phyloP scores from a whole-genome alignment of 2,329 filamentous ascomycete species.

The Boeremia exigua region DNA sequence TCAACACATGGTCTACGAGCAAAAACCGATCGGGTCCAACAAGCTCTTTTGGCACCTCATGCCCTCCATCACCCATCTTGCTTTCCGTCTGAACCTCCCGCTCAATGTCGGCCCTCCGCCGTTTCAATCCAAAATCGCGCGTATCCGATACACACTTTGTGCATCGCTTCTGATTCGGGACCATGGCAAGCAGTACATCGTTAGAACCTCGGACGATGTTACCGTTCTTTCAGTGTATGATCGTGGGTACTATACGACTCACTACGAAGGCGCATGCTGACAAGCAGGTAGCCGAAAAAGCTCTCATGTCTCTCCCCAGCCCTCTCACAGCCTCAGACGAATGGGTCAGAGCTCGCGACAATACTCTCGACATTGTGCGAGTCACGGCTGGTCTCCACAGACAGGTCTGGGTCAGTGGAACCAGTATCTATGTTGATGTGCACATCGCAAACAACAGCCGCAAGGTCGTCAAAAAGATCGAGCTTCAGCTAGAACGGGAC shows the following conservation, averaged over 20 bases:
- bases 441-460: slow-evolving; percentile 59
- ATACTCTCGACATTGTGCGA: slow-evolving; percentile 52
- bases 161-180: slow-evolving; percentile 57
- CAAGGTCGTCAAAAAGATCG: slow-evolving; percentile 58
- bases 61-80: slow-evolving; percentile 55
- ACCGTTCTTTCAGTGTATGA: slow-evolving; percentile 61
- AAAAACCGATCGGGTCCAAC: slow-evolving; percentile 45
- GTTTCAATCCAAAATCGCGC: slow-evolving; percentile 59
- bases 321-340: slow-evolving; percentile 59
- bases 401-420: slow-evolving; percentile 65
- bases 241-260: slow-evolving; percentile 46
- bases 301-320: slow-evolving; percentile 59
- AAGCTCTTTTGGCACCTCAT: slow-evolving; percentile 58
- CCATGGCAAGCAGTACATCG: slow-evolving; percentile 56
- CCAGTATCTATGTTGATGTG: slow-evolving; percentile 61
- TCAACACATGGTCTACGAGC: slow-evolving; percentile 56
- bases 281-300: slow-evolving; percentile 55
- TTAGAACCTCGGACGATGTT: slow-evolving; percentile 58
- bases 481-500: slow-evolving; percentile 59
- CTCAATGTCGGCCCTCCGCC: slow-evolving; percentile 62
- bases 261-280: slow-evolving; percentile 13
- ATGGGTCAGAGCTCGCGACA: slow-evolving; percentile 49
- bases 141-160: slow-evolving; percentile 58
- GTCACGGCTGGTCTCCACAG: slow-evolving; percentile 61
- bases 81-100: slow-evolving; percentile 61